Conservation (phyloP, 1,284 basidiomycete genomes). For the Papiliotrema nemorosa region DNA sequence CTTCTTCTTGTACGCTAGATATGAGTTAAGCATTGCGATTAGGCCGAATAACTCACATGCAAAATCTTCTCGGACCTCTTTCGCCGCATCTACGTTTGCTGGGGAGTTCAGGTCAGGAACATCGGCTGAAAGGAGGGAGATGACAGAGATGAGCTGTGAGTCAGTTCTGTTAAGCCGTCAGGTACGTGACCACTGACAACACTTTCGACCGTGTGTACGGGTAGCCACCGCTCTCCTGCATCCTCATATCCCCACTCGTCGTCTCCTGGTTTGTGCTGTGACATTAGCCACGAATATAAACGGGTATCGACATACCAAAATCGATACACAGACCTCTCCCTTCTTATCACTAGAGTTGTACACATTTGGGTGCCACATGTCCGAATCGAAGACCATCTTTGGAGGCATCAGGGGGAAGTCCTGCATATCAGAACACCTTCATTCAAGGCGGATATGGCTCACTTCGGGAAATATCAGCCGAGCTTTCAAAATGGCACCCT, state of each 20-base stretch:
- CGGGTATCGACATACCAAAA: constrained; percentile 62
- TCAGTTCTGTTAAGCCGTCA: neutral
- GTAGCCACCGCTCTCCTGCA: constrained; percentile 95
- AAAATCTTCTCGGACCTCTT: constrained; percentile 74
- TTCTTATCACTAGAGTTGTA: constrained; percentile 86
- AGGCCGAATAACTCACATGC: constrained; percentile 54
- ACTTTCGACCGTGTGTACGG: constrained; percentile 93
- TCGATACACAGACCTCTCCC: constrained; percentile 92
- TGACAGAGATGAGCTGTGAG: constrained; percentile 84
- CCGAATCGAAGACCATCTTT: constrained; percentile 91
- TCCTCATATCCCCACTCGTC: constrained; percentile 99
- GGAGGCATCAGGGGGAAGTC: constrained; percentile 91
- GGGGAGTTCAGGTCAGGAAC: constrained; percentile 91
- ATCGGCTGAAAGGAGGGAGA: constrained; percentile 89
- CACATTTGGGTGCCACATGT: constrained; percentile 99
- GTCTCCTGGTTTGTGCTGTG: constrained; percentile 86
- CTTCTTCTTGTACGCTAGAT: constrained; percentile 79
- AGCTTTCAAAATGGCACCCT: constrained; percentile 90
- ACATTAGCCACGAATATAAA: neutral
- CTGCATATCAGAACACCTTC: constrained; percentile 15
- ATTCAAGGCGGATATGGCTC: constrained; percentile 10
- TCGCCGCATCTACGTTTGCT: constrained; percentile 95
- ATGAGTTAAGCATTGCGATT: neutral
- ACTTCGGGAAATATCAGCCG: constrained; percentile 74
- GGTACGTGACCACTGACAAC: constrained; percentile 64